phyloP scores from a whole-genome alignment of 2,329 filamentous ascomycete genomes.

The Hypoxylon sp. region DNA sequence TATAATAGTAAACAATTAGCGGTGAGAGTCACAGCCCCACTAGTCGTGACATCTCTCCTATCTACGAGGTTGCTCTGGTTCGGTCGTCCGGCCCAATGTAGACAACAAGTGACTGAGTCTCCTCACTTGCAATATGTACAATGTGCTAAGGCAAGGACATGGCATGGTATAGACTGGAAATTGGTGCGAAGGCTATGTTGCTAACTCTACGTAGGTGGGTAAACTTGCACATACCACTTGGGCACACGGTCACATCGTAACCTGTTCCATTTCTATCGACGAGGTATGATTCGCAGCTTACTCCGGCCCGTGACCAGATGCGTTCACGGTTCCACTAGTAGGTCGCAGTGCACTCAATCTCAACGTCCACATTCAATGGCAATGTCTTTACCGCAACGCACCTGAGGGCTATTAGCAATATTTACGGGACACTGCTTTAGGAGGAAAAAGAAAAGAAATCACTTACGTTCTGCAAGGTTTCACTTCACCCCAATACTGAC shows the following conservation, averaged over 20 bases:
- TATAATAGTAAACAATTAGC: background rate
- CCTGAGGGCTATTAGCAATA: slow-evolving; percentile 22
- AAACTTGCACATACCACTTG: background rate
- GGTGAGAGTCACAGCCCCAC: slow-evolving; percentile 2
- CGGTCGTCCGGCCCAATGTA: background rate
- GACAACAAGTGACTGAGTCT: background rate
- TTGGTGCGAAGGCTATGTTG: background rate
- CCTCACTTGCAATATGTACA: background rate
- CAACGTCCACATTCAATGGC: slow-evolving; percentile 42
- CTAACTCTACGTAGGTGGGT: slow-evolving; percentile 3
- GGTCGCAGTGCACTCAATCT: slow-evolving; percentile 47
- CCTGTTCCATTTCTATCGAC: background rate
- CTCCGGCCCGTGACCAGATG: background rate
- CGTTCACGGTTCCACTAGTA: slow-evolving; percentile 18
- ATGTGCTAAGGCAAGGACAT: too few species aligned
- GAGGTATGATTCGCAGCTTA: background rate
- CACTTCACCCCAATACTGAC: slow-evolving; percentile 71
- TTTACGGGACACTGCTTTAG: background rate
- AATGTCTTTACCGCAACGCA: slow-evolving; percentile 44
- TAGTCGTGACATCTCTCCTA: background rate
- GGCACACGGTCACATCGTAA: background rate
- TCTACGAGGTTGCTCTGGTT: background rate
- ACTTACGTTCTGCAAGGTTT: slow-evolving; percentile 60
- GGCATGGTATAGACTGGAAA: background rate
- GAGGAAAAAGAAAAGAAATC: background rate